phyloP scores from a whole-genome alignment of 1,284 basidiomycete species.

The Boletus sp. region DNA sequence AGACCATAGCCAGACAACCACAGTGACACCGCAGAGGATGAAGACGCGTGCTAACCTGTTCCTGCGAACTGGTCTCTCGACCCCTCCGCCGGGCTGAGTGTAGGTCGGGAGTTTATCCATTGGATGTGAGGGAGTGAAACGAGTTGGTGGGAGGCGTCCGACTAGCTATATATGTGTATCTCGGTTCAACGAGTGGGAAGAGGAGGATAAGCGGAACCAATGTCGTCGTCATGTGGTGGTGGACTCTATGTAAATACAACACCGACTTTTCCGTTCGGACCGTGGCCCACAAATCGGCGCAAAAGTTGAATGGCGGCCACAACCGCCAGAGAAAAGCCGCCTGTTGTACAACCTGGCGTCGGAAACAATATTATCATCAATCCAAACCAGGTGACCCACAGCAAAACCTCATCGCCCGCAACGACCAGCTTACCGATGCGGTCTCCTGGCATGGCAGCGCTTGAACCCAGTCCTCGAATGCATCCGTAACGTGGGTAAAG shows the following conservation, averaged over 20 bases:
- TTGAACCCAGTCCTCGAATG: slow-evolving; percentile 85
- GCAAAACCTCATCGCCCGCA: not conserved
- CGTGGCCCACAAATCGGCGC: slow-evolving; percentile 14
- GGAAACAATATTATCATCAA: slow-evolving; percentile 79
- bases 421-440: not conserved
- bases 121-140: not conserved
- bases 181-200: not conserved
- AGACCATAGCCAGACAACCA: slow-evolving; percentile 21
- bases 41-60: slow-evolving; percentile 15
- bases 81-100: not conserved
- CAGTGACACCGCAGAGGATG: slow-evolving; percentile 17
- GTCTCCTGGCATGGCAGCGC: slow-evolving; percentile 47
- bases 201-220: not conserved
- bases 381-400: slow-evolving; percentile 27
- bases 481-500: slow-evolving; percentile 87
- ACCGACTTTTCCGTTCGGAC: slow-evolving; percentile 1
- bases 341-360: slow-evolving; percentile 62
- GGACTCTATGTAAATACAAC: not conserved
- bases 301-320: slow-evolving; percentile 13
- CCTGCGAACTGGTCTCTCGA: slow-evolving; percentile 12
- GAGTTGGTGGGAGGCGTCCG: not conserved
- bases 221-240: not conserved
- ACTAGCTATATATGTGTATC: not conserved
- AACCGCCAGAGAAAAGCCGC: slow-evolving; percentile 39
- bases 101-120: slow-evolving; percentile 33